Conservation (phyloP, 805 yeast species). For the Cyberlindnera veronae region DNA sequence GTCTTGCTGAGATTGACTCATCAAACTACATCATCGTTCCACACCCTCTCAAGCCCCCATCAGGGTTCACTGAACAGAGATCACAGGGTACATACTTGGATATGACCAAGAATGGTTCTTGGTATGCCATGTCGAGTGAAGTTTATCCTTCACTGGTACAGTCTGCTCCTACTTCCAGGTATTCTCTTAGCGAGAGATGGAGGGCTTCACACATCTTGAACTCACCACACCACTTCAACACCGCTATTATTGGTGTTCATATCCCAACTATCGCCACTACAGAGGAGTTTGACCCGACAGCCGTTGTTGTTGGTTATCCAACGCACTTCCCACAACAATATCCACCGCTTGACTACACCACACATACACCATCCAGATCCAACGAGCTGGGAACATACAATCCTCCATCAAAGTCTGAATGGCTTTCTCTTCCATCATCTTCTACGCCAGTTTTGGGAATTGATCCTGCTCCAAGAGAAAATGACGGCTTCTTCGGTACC, state of each 20-base stretch:
- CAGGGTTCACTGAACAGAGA: slow-evolving; percentile 17
- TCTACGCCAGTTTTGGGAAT: slow-evolving; percentile 23
- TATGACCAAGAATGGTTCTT: slow-evolving; percentile 57
- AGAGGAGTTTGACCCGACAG: slow-evolving; percentile 8
- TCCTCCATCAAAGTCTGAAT: slow-evolving; percentile 19
- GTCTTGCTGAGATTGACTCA: slow-evolving; percentile 18
- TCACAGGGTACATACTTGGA: slow-evolving; percentile 61
- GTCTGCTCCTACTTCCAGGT: slow-evolving; percentile 73
- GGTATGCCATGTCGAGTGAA: slow-evolving; percentile 82
- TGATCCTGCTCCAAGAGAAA: slow-evolving; percentile 23
- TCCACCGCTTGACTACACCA: slow-evolving; percentile 15
- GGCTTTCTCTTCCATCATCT: slow-evolving; percentile 18
- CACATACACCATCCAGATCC: slow-evolving; percentile 12
- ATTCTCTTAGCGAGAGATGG: slow-evolving; percentile 42
- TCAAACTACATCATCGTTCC: slow-evolving; percentile 51
- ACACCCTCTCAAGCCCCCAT: slow-evolving; percentile 51
- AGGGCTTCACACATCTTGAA: slow-evolving; percentile 35
- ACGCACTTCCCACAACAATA: slow-evolving; percentile 20
- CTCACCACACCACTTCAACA: slow-evolving; percentile 36
- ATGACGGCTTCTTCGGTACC: slow-evolving; percentile 19
- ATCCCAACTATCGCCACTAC: slow-evolving; percentile 16
- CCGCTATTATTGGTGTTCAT: slow-evolving; percentile 52
- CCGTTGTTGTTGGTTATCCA: slow-evolving; percentile 20
- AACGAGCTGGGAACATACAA: slow-evolving; percentile 13
- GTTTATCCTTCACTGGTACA: slow-evolving; percentile 79